Evolutionary conservation across 2,329 filamentous ascomycete species (phyloP).

Genomic region (Trichoderma atroviride): DNA sequence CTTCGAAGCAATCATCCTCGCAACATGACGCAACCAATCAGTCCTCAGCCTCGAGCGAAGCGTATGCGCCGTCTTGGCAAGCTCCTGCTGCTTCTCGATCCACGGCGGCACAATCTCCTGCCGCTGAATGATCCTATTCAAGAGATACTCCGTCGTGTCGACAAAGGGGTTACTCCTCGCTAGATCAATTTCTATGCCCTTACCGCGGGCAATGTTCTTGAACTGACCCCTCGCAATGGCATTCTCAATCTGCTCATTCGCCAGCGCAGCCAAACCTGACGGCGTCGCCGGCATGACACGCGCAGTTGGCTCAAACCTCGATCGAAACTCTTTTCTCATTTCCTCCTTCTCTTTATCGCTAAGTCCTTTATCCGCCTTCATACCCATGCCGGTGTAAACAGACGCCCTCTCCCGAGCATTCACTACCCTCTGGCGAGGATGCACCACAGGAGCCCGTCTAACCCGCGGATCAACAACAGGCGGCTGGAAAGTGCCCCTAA

Average conservation of each 20-base stretch:
- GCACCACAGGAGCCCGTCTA: conserved; percentile 43
- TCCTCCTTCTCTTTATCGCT: conserved; percentile 73
- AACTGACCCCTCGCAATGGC: conserved; percentile 93
- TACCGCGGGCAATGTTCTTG: conserved; percentile 77
- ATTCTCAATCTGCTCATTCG: conserved; percentile 90
- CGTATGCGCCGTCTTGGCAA: conserved; percentile 66
- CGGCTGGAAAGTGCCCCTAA: conserved; percentile 51
- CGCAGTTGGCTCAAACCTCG: conserved; percentile 75
- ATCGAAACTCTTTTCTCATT: conserved; percentile 72
- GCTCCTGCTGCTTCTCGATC: conserved; percentile 98
- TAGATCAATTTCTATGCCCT: conserved; percentile 77
- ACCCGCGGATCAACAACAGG: conserved; percentile 58
- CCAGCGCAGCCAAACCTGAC: conserved; percentile 76
- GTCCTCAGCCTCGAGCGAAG: conserved; percentile 76
- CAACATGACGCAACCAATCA: conserved; percentile 85
- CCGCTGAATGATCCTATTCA: conserved; percentile 98
- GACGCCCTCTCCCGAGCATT: conserved; percentile 60
- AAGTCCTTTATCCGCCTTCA: conserved; percentile 55
- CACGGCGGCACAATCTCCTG: conserved; percentile 95
- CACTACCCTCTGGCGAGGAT: conserved; percentile 52
- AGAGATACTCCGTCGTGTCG: conserved; percentile 94
- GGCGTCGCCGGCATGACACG: conserved; percentile 75
- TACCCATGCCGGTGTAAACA: conserved; percentile 53
- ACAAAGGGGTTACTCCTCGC: conserved; percentile 86
- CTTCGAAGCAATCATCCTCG: conserved; percentile 73